These are phyloP conservation scores for Lunasporangiospora selenospora DNA, from an alignment of 192 early-diverging fungal genomes.

Conservation along the genomic window DNA sequence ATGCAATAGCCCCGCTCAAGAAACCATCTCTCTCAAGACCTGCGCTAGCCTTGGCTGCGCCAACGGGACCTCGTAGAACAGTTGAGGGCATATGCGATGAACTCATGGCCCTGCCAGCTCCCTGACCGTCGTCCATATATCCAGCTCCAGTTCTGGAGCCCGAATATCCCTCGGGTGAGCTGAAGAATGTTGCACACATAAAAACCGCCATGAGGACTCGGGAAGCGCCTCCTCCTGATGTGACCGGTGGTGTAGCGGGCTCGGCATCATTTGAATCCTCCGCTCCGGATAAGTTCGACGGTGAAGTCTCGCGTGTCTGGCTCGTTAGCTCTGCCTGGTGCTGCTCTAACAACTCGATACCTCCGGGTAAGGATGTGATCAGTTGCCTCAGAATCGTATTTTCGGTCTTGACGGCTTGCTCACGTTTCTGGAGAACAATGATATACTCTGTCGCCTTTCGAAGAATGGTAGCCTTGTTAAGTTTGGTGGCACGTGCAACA, in stretches of 20 bases:
- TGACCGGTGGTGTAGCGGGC: conserved; percentile 38
- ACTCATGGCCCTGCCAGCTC: conserved; percentile 35
- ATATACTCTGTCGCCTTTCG: conserved; percentile 95
- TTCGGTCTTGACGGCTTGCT: conserved; percentile 51
- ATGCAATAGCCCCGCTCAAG: conserved; percentile 19
- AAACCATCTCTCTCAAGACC: not conserved
- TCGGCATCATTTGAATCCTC: conserved; percentile 27
- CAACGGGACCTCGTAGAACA: too few species aligned
- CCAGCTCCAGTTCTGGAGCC: conserved; percentile 23
- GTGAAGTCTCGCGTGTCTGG: conserved; percentile 12
- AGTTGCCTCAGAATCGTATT: conserved; percentile 52
- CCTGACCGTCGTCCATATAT: conserved; percentile 41
- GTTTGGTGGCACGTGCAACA: conserved; percentile 81
- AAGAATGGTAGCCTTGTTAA: conserved; percentile 95
- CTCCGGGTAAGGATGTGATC: conserved; percentile 53
- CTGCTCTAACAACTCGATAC: conserved; percentile 46
- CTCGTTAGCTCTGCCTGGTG: conserved; percentile 16
- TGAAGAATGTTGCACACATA: conserved; percentile 64
- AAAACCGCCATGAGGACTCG: conserved; percentile 67
- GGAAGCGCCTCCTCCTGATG: conserved; percentile 24
- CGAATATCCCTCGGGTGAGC: conserved; percentile 37
- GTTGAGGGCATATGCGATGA: conserved; percentile 6
- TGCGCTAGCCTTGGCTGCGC: too few species aligned
- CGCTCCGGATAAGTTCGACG: conserved; percentile 11
- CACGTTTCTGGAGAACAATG: conserved; percentile 55